Conservation (phyloP, 441 rosid species). For the Arabidopsis lyrata region DNA sequence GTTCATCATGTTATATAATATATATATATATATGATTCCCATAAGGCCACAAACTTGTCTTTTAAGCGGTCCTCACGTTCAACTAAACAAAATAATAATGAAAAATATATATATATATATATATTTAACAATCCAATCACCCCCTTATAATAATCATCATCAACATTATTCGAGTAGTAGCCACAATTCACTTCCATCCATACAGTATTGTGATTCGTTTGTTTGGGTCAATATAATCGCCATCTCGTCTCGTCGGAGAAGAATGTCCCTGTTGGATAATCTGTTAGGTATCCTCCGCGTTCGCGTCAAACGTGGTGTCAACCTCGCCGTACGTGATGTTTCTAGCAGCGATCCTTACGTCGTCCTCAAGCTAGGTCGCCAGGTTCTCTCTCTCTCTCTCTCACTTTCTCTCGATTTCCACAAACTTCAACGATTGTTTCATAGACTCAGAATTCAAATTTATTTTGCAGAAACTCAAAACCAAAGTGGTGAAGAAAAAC, state of each 20-base stretch:
- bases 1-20: not conserved
- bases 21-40: not conserved
- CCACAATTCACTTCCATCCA: not conserved
- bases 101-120: too few species aligned
- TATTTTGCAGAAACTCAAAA: conserved; percentile 74
- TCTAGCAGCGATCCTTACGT: conserved; percentile 48
- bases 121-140: not conserved
- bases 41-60: conserved; percentile 2
- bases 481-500: conserved; percentile 71
- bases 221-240: not conserved
- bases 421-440: not conserved
- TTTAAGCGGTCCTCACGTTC: conserved; percentile 39
- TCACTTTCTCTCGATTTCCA: not conserved
- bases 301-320: conserved; percentile 41
- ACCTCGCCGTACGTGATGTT: conserved; percentile 48
- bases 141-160: conserved; percentile 11
- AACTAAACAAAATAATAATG: not conserved
- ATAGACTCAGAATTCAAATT: not conserved
- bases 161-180: not conserved
- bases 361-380: conserved; percentile 44
- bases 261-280: conserved; percentile 42
- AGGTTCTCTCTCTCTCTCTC: conserved; percentile 32
- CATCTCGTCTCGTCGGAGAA: not conserved
- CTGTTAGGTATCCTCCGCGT: conserved; percentile 45
- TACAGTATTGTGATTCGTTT: not conserved